phyloP scores from a whole-genome alignment of 305 asterid genomes.

The Vinca major region DNA sequence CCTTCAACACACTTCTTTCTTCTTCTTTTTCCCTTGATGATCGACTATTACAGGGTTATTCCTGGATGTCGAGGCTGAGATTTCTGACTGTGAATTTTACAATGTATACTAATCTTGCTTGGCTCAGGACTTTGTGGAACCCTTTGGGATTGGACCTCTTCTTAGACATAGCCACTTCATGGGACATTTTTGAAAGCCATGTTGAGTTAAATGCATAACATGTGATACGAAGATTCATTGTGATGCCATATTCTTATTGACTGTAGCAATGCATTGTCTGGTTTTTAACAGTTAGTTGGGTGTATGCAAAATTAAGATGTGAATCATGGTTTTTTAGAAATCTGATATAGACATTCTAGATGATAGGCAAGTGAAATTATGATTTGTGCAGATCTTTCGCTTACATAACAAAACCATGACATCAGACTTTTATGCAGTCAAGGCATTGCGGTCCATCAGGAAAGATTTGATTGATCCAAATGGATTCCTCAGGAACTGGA shows the following conservation, averaged over 20 bases:
- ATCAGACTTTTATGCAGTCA: constrained; percentile 38
- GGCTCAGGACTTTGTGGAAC: not conserved
- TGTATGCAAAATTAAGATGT: not conserved
- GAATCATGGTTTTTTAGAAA: not conserved
- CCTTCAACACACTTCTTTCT: not conserved
- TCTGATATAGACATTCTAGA: not conserved
- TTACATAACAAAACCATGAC: not conserved
- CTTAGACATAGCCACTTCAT: not conserved
- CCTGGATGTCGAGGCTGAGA: not conserved
- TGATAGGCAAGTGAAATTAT: not conserved
- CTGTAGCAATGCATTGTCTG: not conserved
- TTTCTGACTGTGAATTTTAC: not conserved
- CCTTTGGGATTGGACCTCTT: not conserved
- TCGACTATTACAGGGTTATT: not conserved
- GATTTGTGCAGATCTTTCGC: not conserved
- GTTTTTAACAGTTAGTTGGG: not conserved
- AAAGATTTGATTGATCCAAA: constrained; percentile 44
- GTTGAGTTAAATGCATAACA: not conserved
- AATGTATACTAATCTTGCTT: not conserved
- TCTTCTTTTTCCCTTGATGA: too few relatives aligned
- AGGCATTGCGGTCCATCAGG: constrained; percentile 49
- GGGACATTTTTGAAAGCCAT: not conserved
- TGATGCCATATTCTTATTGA: not conserved
- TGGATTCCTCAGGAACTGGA: constrained; percentile 49
- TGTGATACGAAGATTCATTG: not conserved